These are phyloP conservation scores for Colletotrichum tropicicola DNA, from an alignment of 2,329 filamentous ascomycete species.

Conservation along the genomic window DNA sequence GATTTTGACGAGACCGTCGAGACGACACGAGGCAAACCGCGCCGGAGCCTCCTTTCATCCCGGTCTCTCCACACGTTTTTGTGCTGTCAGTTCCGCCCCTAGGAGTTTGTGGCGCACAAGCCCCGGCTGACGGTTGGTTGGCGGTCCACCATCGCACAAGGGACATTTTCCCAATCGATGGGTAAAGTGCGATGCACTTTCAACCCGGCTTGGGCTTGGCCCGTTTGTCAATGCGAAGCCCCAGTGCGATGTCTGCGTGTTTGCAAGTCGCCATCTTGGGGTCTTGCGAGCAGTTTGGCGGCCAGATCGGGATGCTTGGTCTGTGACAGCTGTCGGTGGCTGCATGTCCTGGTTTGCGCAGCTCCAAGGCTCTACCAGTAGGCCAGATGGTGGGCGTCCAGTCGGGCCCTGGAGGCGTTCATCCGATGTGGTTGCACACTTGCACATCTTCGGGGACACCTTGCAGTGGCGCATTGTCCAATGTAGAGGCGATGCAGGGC, in stretches of 20 bases:
- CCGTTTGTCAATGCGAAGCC: neutral
- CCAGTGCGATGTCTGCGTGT: neutral
- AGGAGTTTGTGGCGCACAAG: constrained; percentile 2
- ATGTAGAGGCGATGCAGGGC: constrained; percentile 4
- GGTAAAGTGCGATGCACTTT: neutral
- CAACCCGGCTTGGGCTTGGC: neutral
- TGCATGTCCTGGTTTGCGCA: neutral
- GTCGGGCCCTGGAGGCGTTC: neutral
- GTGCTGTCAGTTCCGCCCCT: constrained; percentile 9
- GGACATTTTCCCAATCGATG: neutral
- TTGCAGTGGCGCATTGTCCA: constrained; percentile 11
- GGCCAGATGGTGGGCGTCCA: neutral
- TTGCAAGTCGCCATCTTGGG: neutral
- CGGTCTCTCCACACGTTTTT: constrained; percentile 19
- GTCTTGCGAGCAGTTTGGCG: neutral
- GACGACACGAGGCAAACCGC: constrained; percentile 13
- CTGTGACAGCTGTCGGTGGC: neutral
- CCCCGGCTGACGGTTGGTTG: neutral
- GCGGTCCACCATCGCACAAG: neutral
- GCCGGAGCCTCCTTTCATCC: constrained; percentile 17
- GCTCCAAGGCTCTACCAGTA: too few species aligned
- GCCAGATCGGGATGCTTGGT: neutral
- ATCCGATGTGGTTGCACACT: neutral
- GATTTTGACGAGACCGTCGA: neutral
- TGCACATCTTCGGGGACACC: neutral